phyloP scores from a whole-genome alignment of 306 rosid genomes.

The Geum urbanum region DNA sequence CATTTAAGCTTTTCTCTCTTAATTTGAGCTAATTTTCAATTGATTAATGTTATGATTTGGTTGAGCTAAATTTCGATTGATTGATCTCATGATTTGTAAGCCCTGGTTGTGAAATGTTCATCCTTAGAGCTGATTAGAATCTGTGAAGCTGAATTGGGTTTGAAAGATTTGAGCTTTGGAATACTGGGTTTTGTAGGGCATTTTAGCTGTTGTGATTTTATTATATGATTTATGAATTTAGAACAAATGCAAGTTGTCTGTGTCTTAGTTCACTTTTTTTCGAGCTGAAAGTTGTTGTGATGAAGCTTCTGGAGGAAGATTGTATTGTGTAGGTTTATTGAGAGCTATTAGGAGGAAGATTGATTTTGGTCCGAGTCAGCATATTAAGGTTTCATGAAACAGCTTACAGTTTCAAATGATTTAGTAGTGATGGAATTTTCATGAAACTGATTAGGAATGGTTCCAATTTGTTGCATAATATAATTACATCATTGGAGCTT shows the following conservation, averaged over 20 bases:
- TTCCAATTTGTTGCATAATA: constrained; percentile 19
- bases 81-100: no score
- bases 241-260: neutral
- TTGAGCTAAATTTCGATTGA: no score
- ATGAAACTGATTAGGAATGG: neutral
- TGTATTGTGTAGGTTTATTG: constrained; percentile 25
- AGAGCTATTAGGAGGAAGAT: constrained; percentile 5
- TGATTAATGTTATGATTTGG: no score
- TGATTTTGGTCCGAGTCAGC: constrained; percentile 11
- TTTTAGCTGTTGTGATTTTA: neutral
- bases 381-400: constrained; percentile 30
- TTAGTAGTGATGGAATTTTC: neutral
- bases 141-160: neutral
- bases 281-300: no score
- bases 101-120: neutral
- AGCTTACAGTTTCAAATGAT: neutral
- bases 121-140: neutral
- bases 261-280: neutral
- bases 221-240: neutral
- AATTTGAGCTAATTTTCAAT: no score
- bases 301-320: neutral
- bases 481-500: constrained; percentile 98
- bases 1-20: no score
- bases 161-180: constrained; percentile 10
- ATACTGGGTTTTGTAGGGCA: constrained; percentile 1